phyloP scores from a whole-genome alignment of 176 grass and related monocot species.

The Musa itinerans region DNA sequence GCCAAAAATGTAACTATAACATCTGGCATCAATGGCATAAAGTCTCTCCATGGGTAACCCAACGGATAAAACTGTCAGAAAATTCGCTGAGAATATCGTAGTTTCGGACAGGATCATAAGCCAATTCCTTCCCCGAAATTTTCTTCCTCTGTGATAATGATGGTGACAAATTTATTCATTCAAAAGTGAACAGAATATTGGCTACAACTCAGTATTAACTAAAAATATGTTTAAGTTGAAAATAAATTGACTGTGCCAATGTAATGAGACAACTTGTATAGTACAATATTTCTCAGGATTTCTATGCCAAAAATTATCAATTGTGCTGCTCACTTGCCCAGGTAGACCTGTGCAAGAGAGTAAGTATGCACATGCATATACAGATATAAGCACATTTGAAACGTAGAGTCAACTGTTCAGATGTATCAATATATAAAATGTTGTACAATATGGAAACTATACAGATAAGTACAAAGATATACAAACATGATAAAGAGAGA shows the following conservation, averaged over 20 bases:
- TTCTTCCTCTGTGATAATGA: background rate
- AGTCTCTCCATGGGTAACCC: slow-evolving; percentile 10
- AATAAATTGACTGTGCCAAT: no score
- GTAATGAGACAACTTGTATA: no score
- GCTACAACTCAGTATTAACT: background rate
- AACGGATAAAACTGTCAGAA: slow-evolving; percentile 9
- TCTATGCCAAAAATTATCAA: no score
- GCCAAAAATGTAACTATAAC: background rate
- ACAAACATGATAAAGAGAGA: background rate
- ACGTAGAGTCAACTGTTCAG: no score
- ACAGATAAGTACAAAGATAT: background rate
- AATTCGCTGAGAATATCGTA: background rate
- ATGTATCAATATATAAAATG: background rate
- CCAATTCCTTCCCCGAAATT: background rate
- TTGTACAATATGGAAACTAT: background rate
- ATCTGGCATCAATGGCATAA: slow-evolving; percentile 4
- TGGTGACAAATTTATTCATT: background rate
- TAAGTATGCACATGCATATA: no score
- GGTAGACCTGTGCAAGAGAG: no score
- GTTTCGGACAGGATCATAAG: background rate
- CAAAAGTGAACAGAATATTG: no score
- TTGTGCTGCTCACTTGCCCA: no score
- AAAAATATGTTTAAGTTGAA: no score
- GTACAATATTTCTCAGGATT: no score
- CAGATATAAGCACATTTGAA: no score